A percentile compares a stretch with the other conserved stretches of the same genome.
Evolutionary conservation across 306 rosid species (phyloP).

Genomic region (Rubus idaeus): DNA sequence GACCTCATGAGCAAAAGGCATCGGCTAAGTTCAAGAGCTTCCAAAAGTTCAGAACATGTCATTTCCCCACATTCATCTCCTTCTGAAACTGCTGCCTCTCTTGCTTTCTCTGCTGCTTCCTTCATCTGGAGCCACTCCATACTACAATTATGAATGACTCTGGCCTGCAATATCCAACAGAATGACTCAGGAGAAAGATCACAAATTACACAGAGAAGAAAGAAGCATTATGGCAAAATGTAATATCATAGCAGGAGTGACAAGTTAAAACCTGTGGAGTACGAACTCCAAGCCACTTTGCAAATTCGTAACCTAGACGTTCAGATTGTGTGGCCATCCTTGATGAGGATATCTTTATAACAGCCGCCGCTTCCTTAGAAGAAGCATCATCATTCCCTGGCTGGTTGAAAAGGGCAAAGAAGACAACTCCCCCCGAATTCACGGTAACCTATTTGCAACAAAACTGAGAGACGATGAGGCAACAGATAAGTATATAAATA

Average conservation of each 20-base stretch:
- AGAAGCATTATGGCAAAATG: conserved; percentile 23
- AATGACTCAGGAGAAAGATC: background rate
- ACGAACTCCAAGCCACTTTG: conserved; percentile 82
- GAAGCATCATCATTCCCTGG: conserved; percentile 40
- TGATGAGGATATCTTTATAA: conserved; percentile 82
- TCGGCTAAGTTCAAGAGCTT: conserved; percentile 95
- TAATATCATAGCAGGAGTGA: conserved; percentile 10
- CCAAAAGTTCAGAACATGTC: conserved; percentile 90
- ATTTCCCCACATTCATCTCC: conserved; percentile 79
- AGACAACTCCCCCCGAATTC: conserved; percentile 95
- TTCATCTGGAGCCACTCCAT: conserved; percentile 87
- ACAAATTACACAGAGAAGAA: background rate
- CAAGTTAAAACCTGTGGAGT: conserved; percentile 73
- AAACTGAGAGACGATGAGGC: conserved; percentile 36
- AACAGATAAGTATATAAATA: conserved; percentile 27
- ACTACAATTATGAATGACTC: conserved; percentile 82
- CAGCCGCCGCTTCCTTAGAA: conserved; percentile 81
- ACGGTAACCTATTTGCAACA: conserved; percentile 77
- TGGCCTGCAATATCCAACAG: conserved; percentile 55
- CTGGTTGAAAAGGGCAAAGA: conserved; percentile 77
- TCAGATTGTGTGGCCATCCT: conserved; percentile 96
- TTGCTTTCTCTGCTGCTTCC: conserved; percentile 90
- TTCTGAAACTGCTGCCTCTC: conserved; percentile 61
- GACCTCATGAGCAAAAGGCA: conserved; percentile 89
- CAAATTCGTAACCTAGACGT: conserved; percentile 91